Evolutionary conservation across 768 basidiomycete genomes (phyloP).

Genomic region (Panaeolus papilionaceus): DNA sequence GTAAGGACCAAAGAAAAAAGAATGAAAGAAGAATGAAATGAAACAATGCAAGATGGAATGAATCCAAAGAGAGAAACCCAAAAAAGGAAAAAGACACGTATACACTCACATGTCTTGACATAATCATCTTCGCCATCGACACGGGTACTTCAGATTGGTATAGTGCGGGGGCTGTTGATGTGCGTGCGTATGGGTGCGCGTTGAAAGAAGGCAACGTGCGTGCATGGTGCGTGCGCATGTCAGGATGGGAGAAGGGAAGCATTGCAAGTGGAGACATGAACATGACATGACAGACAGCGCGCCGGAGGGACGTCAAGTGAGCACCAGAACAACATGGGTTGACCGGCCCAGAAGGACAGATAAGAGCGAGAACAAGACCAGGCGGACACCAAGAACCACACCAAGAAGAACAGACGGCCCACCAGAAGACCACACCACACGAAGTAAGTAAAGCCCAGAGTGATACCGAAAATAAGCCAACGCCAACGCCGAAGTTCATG

Average conservation of each 20-base stretch:
- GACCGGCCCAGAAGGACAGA: too few species aligned
- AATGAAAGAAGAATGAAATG: neutral
- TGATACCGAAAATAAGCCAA: neutral
- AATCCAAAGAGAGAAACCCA: conserved; percentile 10
- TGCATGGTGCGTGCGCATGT: too few species aligned
- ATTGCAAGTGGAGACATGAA: too few species aligned
- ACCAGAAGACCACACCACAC: too few species aligned
- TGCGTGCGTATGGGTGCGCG: neutral
- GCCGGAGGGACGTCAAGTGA: too few species aligned
- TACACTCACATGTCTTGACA: conserved; percentile 41
- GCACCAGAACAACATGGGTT: too few species aligned
- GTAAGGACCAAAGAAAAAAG: neutral
- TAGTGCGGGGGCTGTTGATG: conserved; percentile 34
- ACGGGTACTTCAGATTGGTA: conserved; percentile 40
- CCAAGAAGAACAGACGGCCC: neutral
- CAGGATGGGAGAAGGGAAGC: too few species aligned
- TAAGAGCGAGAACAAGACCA: too few species aligned
- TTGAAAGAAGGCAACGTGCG: too few species aligned
- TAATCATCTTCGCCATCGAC: conserved; percentile 47
- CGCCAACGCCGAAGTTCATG: neutral
- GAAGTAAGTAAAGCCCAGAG: neutral
- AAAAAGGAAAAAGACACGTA: conserved; percentile 13
- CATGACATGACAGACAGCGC: too few species aligned
- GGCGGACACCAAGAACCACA: neutral
- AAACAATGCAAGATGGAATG: neutral